These are phyloP conservation scores for Xylaria sp. DNA, from an alignment of 2,329 filamentous ascomycete genomes.

Conservation along the genomic window DNA sequence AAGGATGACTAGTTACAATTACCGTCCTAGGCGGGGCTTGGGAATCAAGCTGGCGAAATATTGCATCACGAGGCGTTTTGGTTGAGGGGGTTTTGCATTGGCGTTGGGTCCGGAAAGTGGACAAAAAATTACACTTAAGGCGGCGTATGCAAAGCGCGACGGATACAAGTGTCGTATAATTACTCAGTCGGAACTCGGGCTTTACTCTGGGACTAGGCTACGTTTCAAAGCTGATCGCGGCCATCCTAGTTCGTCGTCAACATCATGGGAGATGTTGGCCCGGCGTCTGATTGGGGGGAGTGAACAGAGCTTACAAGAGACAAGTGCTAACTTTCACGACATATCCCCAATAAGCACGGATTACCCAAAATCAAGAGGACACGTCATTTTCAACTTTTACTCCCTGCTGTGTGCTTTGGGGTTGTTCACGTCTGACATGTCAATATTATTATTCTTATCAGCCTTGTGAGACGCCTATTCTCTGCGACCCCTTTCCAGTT, in stretches of 20 bases:
- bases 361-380: conserved; percentile 3
- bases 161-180: conserved; percentile 6
- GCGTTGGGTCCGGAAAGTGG: conserved; percentile 34
- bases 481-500: neutral
- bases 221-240: neutral
- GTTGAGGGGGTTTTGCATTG: conserved; percentile 41
- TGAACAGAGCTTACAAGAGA: neutral
- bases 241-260: neutral
- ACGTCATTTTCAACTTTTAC: neutral
- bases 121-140: conserved; percentile 22
- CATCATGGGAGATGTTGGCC: neutral
- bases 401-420: neutral
- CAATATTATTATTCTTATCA: no score
- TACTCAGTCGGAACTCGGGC: neutral
- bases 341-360: conserved; percentile 3
- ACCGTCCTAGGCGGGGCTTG: conserved; percentile 13
- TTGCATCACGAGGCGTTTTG: conserved; percentile 51
- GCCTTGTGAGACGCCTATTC: neutral
- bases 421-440: neutral
- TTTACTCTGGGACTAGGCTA: neutral
- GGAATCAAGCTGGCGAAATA: conserved; percentile 21
- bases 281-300: neutral
- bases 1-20: conserved; percentile 37
- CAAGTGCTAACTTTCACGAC: neutral
- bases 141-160: conserved; percentile 11